A percentile compares a stretch with the other conserved stretches of the same genome.
These are phyloP conservation scores for Suillus discolor DNA, from an alignment of 768 basidiomycete genomes.

Conservation along the genomic window DNA sequence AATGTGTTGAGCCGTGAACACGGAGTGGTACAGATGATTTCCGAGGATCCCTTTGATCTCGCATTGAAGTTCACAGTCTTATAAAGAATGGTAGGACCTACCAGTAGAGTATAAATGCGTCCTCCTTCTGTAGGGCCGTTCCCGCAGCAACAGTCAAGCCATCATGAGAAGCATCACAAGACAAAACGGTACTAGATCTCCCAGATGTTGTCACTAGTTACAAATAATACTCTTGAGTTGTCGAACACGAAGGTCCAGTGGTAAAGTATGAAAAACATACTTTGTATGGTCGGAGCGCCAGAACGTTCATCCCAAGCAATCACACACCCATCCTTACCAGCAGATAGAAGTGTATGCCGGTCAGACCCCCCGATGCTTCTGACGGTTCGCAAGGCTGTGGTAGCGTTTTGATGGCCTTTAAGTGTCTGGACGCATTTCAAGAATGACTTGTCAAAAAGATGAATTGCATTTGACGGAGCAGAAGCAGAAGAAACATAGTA, in stretches of 20 bases:
- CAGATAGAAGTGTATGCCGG: constrained; percentile 56
- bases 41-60: constrained; percentile 74
- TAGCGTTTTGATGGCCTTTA: constrained; percentile 58
- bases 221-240: constrained; percentile 37
- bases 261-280: constrained; percentile 43
- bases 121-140: constrained; percentile 78
- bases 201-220: constrained; percentile 52
- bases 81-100: constrained; percentile 30
- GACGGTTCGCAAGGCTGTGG: constrained; percentile 54
- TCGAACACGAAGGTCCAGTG: constrained; percentile 26
- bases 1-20: constrained; percentile 84
- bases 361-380: constrained; percentile 42
- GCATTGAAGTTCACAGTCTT: not conserved
- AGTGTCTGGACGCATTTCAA: constrained; percentile 50
- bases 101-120: constrained; percentile 88
- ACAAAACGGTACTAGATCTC: constrained; percentile 50
- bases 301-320: constrained; percentile 77
- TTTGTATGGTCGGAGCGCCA: constrained; percentile 51
- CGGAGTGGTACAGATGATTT: constrained; percentile 69
- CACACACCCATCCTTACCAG: constrained; percentile 72
- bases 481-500: constrained; percentile 68
- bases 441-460: constrained; percentile 64
- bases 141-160: constrained; percentile 80
- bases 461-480: constrained; percentile 62
- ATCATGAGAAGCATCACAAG: constrained; percentile 69